phyloP scores from a whole-genome alignment of 2,329 filamentous ascomycete species.

The Aspergillus pseudoglaucus region DNA sequence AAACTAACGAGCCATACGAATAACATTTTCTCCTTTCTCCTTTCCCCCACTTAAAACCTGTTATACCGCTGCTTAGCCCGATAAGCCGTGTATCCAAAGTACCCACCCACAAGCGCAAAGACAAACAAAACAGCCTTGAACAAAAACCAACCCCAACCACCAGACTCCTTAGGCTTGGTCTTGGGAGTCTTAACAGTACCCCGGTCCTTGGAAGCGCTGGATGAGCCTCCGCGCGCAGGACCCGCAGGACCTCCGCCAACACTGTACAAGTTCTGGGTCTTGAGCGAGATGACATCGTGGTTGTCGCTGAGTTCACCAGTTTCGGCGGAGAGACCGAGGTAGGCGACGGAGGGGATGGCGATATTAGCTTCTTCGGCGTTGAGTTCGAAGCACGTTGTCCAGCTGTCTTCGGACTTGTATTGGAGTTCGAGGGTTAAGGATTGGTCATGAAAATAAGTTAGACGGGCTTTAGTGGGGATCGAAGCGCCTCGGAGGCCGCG shows the following conservation, averaged over 20 bases:
- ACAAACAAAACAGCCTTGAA: slow-evolving; percentile 77
- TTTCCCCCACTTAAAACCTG: slow-evolving; percentile 22
- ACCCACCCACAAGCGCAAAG: slow-evolving; percentile 62
- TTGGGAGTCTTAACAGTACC: slow-evolving; percentile 11
- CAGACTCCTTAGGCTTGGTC: slow-evolving; percentile 16
- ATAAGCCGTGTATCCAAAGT: slow-evolving; percentile 81
- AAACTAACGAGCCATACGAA: slow-evolving; percentile 6
- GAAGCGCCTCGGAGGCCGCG: slow-evolving; percentile 76
- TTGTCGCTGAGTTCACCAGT: slow-evolving; percentile 96
- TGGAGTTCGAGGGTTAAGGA: slow-evolving; percentile 82
- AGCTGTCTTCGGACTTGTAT: slow-evolving; percentile 85
- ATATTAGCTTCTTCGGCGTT: slow-evolving; percentile 55
- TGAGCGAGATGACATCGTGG: slow-evolving; percentile 88
- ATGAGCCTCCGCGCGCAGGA: slow-evolving; percentile 16
- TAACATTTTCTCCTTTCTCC: slow-evolving; percentile 7
- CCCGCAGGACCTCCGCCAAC: slow-evolving; percentile 19
- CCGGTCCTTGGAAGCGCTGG: slow-evolving; percentile 18
- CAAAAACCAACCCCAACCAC: slow-evolving; percentile 65
- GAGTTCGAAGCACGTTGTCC: slow-evolving; percentile 80
- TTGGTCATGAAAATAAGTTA: slow-evolving; percentile 98
- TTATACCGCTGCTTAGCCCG: slow-evolving; percentile 53
- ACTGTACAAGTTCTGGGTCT: slow-evolving; percentile 82
- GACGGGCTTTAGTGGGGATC: slow-evolving; percentile 73
- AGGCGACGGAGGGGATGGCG: slow-evolving; percentile 67
- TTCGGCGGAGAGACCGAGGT: slow-evolving; percentile 62